A percentile compares a stretch with the other conserved stretches of the same genome.
These are phyloP conservation scores for Boletus sp. DNA, from an alignment of 768 basidiomycete species.

Conservation along the genomic window DNA sequence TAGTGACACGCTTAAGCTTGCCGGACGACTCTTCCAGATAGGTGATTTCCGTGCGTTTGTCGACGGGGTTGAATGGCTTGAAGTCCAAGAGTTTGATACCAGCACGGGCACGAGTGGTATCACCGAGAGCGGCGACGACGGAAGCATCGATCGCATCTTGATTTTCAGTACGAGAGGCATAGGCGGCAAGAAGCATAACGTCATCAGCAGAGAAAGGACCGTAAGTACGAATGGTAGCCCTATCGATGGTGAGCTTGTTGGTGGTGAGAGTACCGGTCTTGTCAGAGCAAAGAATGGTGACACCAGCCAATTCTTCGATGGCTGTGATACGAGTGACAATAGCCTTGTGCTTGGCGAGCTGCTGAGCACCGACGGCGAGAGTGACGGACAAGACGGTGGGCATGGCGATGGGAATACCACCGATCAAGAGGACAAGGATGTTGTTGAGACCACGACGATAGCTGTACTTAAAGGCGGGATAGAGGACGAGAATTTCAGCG, in stretches of 20 bases:
- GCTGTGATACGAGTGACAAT: constrained; percentile 99
- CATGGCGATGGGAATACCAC: constrained; percentile 99
- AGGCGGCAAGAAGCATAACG: constrained; percentile 90
- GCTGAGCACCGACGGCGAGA: constrained; percentile 97
- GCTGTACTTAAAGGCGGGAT: constrained; percentile 84
- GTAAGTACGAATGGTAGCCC: constrained; percentile 87
- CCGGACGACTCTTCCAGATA: constrained; percentile 94
- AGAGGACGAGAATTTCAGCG: constrained; percentile 91
- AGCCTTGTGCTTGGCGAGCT: constrained; percentile 98
- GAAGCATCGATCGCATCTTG: constrained; percentile 95
- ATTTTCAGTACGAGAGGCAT: constrained; percentile 98
- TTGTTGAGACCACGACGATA: constrained; percentile 97
- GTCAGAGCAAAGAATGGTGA: constrained; percentile 98
- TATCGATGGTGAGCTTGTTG: constrained; percentile 99
- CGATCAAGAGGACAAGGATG: constrained; percentile 97
- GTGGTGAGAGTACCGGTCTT: constrained; percentile 98
- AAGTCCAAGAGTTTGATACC: constrained; percentile 98
- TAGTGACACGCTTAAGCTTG: constrained; percentile 97
- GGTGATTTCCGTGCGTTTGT: constrained; percentile 99
- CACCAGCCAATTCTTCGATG: constrained; percentile 97
- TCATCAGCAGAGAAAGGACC: constrained; percentile 86
- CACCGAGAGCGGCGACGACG: constrained; percentile 77
- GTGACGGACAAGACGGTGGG: constrained; percentile 98
- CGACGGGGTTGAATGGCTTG: constrained; percentile 99
- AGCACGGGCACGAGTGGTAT: constrained; percentile 70